Conservation (phyloP, 352 stramenopile genomes). For the Phytophthora citricola region DNA sequence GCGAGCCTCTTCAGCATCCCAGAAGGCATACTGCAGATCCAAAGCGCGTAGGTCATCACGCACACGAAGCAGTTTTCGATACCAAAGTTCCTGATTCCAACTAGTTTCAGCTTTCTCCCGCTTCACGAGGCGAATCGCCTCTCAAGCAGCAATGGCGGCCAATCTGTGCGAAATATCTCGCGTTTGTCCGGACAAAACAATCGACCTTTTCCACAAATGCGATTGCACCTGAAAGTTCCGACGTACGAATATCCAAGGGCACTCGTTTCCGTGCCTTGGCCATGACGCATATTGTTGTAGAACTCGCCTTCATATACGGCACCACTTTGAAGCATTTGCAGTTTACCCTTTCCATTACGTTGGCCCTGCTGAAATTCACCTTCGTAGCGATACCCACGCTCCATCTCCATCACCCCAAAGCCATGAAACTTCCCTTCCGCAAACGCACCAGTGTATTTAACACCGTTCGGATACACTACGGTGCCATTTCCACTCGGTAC, state of each 20-base stretch:
- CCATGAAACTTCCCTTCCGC: conserved; percentile 65
- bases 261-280: conserved; percentile 69
- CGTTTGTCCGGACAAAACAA: conserved; percentile 54
- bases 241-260: conserved; percentile 63
- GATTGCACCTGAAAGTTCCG: conserved; percentile 60
- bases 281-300: conserved; percentile 65
- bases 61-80: conserved; percentile 64
- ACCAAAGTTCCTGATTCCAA: conserved; percentile 51
- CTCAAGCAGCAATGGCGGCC: conserved; percentile 64
- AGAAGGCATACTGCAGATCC: conserved; percentile 68
- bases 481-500: conserved; percentile 51
- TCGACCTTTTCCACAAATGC: conserved; percentile 58
- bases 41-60: conserved; percentile 68
- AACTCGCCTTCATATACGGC: conserved; percentile 75
- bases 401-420: conserved; percentile 67
- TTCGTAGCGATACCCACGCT: conserved; percentile 59
- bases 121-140: conserved; percentile 63
- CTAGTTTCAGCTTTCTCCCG: conserved; percentile 31
- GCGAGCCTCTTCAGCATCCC: conserved; percentile 64
- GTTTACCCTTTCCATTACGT: conserved; percentile 54
- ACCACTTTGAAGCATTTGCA: conserved; percentile 50
- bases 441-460: conserved; percentile 74
- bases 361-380: conserved; percentile 58
- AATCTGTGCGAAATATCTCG: conserved; percentile 56
- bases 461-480: conserved; percentile 70